Evolutionary conservation across 148 eudicot genomes (phyloP).

Genomic region (Rhododendron ferrugineum): DNA sequence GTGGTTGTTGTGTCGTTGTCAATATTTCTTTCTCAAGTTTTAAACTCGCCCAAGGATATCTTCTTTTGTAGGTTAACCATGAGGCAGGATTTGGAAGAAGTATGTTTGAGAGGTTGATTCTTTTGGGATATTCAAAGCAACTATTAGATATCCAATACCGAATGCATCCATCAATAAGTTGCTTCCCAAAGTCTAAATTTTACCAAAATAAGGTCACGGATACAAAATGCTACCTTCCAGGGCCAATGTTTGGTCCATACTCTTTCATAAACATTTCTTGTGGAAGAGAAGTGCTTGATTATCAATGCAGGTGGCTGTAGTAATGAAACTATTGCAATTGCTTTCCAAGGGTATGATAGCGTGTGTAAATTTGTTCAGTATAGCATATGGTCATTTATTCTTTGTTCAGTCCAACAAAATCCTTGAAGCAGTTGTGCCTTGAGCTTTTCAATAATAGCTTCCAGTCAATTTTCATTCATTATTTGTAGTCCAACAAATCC

Average conservation of each 20-base stretch:
- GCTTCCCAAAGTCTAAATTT: slow-evolving; percentile 58
- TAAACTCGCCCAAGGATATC: neutral
- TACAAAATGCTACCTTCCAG: slow-evolving; percentile 48
- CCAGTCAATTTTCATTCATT: neutral
- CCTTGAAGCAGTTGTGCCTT: neutral
- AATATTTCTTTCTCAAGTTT: neutral
- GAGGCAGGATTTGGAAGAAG: slow-evolving; percentile 70
- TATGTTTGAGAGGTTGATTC: slow-evolving; percentile 60
- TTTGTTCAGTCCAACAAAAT: neutral
- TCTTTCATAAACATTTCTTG: slow-evolving; percentile 59
- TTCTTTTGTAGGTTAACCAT: slow-evolving; percentile 33
- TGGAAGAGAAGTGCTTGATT: slow-evolving; percentile 60
- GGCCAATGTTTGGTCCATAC: slow-evolving; percentile 64
- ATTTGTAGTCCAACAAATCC: neutral
- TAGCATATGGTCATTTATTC: neutral
- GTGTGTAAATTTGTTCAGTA: neutral
- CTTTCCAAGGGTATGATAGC: slow-evolving; percentile 44
- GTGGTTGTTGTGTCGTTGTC: neutral
- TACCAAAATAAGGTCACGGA: slow-evolving; percentile 49
- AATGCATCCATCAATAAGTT: slow-evolving; percentile 78
- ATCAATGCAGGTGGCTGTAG: slow-evolving; percentile 51
- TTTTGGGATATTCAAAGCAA: slow-evolving; percentile 48
- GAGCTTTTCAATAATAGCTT: neutral
- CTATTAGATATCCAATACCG: slow-evolving; percentile 67
- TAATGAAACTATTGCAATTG: slow-evolving; percentile 34